These are phyloP conservation scores for Trichophyton simii DNA, from an alignment of 2,329 filamentous ascomycete genomes.

Conservation along the genomic window DNA sequence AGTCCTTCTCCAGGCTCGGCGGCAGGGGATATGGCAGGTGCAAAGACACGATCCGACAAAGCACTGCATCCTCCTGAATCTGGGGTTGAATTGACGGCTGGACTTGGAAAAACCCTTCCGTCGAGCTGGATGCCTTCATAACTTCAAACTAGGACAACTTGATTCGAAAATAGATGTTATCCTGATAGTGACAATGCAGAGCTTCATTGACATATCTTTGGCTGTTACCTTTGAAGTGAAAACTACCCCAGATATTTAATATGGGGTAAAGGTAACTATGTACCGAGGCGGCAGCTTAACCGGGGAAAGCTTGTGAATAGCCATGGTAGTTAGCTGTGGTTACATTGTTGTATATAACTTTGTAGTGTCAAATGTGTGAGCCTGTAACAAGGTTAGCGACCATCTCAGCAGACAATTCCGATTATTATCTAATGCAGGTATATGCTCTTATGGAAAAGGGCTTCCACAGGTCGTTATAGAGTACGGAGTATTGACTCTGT, in stretches of 20 bases:
- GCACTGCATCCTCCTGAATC: constrained; percentile 15
- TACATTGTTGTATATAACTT: too few species aligned
- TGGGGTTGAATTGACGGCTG: constrained; percentile 14
- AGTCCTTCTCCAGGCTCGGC: constrained; percentile 13
- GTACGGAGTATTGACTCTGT: too few species aligned
- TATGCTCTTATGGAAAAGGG: too few species aligned
- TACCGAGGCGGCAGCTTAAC: not conserved
- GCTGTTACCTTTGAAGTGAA: not conserved
- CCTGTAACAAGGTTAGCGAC: too few species aligned
- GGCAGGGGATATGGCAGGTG: constrained; percentile 16
- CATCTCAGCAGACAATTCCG: too few species aligned
- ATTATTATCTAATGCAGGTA: too few species aligned
- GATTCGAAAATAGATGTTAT: not conserved
- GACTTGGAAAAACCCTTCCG: constrained; percentile 18
- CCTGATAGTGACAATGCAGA: not conserved
- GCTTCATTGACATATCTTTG: not conserved
- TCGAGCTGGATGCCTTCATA: constrained; percentile 18
- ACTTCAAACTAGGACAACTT: not conserved
- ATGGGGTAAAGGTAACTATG: not conserved
- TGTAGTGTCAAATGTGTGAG: too few species aligned
- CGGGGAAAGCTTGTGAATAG: not conserved
- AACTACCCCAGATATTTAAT: not conserved
- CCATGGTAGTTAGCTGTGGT: not conserved
- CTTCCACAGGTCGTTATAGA: too few species aligned
- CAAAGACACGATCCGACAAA: constrained; percentile 15